Evolutionary conservation across 768 basidiomycete genomes (phyloP).

Genomic region (Vararia minispora): DNA sequence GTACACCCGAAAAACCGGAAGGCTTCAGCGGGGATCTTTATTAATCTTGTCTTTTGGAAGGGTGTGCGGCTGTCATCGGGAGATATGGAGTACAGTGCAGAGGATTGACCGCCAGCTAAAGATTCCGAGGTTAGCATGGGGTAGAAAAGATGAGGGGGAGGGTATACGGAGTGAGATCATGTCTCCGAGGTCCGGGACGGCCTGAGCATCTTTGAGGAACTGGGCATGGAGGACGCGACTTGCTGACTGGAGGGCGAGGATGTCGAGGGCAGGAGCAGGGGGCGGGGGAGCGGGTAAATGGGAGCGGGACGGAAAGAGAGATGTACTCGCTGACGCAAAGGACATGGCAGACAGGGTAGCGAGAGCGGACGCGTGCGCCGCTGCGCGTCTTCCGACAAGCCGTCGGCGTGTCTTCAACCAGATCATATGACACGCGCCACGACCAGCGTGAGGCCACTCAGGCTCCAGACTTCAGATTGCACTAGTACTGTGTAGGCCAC

Average conservation of each 20-base stretch:
- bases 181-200: conserved; percentile 68
- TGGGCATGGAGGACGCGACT: conserved; percentile 58
- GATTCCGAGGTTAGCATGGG: not conserved
- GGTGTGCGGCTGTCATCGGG: conserved; percentile 71
- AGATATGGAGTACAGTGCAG: conserved; percentile 69
- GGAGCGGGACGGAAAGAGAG: too few species aligned
- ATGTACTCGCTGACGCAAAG: too few species aligned
- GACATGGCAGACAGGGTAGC: too few species aligned
- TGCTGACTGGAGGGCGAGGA: conserved; percentile 52
- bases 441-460: too few species aligned
- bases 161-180: conserved; percentile 44
- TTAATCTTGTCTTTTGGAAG: conserved; percentile 66
- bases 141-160: not conserved
- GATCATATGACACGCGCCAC: too few species aligned
- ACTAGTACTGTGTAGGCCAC: too few species aligned
- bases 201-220: conserved; percentile 60
- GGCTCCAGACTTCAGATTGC: too few species aligned
- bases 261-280: conserved; percentile 34
- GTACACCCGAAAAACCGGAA: conserved; percentile 71
- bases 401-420: too few species aligned
- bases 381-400: too few species aligned
- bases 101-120: conserved; percentile 52
- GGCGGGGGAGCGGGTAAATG: conserved; percentile 3
- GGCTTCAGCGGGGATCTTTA: conserved; percentile 67
- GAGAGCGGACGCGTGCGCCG: too few species aligned